Percentiles rank a stretch among this genome's conserved stretches.
phyloP scores from a whole-genome alignment of 306 rosid species.

The Fagus crenata region DNA sequence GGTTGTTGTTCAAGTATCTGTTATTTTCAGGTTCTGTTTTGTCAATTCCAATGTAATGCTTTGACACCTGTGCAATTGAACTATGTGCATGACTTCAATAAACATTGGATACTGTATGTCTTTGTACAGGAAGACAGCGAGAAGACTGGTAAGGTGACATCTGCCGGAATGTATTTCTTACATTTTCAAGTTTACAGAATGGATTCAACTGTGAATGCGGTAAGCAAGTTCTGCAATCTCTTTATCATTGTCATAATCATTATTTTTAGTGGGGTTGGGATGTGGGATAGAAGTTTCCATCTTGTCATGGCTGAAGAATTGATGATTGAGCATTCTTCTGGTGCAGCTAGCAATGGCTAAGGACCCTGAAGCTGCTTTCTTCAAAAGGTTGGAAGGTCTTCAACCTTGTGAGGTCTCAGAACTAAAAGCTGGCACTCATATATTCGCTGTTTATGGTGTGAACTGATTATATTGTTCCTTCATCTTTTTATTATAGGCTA shows the following conservation, averaged over 20 bases:
- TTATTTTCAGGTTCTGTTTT: neutral
- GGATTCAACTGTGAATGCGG: conserved; percentile 99
- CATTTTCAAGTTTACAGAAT: conserved; percentile 99
- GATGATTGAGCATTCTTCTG: conserved; percentile 19
- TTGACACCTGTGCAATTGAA: conserved; percentile 9
- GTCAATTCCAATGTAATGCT: conserved; percentile 2
- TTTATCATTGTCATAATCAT: conserved; percentile 7
- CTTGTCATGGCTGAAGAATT: conserved; percentile 10
- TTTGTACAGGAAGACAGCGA: conserved; percentile 92
- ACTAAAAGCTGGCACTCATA: conserved; percentile 94
- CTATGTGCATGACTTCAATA: conserved; percentile 20
- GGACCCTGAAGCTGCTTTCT: conserved; percentile 96
- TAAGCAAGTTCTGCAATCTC: conserved; percentile 37
- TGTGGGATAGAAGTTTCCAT: conserved; percentile 26
- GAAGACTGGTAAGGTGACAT: conserved; percentile 85
- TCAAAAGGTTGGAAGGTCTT: conserved; percentile 99
- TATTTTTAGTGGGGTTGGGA: neutral
- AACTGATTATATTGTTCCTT: conserved; percentile 37
- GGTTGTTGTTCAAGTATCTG: neutral
- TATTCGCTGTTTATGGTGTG: conserved; percentile 98
- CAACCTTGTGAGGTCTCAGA: conserved; percentile 98
- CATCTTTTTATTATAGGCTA: conserved; percentile 28
- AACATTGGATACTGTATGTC: conserved; percentile 24
- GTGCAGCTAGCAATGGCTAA: conserved; percentile 97
- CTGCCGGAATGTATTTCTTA: conserved; percentile 96